Evolutionary conservation across 306 rosid genomes (phyloP), one percentile per base, ranked within the genome.

Genomic region (Inga laurina): DNA sequence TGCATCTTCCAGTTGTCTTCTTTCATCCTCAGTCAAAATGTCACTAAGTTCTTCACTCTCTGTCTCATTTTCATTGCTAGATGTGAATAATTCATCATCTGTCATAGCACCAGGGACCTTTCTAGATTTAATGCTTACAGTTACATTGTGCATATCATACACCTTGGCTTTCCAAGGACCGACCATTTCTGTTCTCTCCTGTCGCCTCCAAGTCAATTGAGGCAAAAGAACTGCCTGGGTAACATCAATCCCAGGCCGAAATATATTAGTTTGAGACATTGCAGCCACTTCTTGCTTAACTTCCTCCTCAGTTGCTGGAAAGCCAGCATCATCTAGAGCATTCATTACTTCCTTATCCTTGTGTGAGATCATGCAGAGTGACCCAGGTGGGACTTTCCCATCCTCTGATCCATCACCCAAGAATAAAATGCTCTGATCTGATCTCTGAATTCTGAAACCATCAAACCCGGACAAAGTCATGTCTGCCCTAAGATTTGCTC

Each of bases 381-480:
- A 92, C 5, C 99, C 99, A 1, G 97, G 88, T 19, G 85, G 90
- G 46, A 91, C 87, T 81, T 92, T 94, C 75, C 94, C 97, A 70
- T 97, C 98, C 78, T 97, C 99, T 0, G 93, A 92, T 57, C 97
- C 98, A 84, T 96, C 99, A 10, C 99, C 99, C 30, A 96, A 91
- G 62, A 96, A 96, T 80, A 96, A 80, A 85, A 96, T 72, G 78
- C 97, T 96, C 89, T 96, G 99, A 86, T 96, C 98, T 0, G 99
- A 92, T 65, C 99, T 95, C 88, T 96, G 98, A 68, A 96, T 96
- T 83, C 94, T 87, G 75, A 96, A 96, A 70, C 99, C 99, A 85
- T 97, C 99, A 52, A 97, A 97, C 52, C 99, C 99, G 0, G 99
- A 97, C 91, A 97, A 79, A 72, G 99, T 97, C 99, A 97, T 97